Base-by-base conservation (phyloP, 495 filamentous ascomycete species). In the Penicillium mononematosum region DNA sequence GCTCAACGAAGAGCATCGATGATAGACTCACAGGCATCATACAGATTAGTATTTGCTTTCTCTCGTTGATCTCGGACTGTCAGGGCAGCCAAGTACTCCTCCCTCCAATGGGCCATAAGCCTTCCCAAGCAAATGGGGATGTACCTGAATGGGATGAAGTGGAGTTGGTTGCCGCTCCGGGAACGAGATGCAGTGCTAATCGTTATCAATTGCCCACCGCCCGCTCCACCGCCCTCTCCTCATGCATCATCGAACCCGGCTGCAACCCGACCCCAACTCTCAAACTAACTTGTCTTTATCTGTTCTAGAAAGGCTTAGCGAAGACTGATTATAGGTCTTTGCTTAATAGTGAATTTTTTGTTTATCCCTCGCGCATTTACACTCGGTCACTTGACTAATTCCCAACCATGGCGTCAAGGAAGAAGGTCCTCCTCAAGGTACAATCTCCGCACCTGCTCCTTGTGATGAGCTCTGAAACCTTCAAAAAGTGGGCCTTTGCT, bases 401-500 rank as follows among this genome's bases (percentile, higher is more conserved):
- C 63, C 56, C 58, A 66, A 53, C 68, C 65, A 96, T 96, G 92
- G 82, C 92, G 70, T 91, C 91, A 65, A 85, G 90, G 74, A 98
- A 96, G 88, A 97, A 96, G 85, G 91, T 96, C 61, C 80, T 98
- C 51, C 78, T 98, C 63, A 98, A 98, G 88, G 93, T 96, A 79
- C 52, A 70, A 47, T 58, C 46, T 64, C 65, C 64, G 72, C 61
- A 70, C 47, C 62, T 60, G 58, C 55, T 60, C 66, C 64, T 44
- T 56, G 43, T 51, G 20, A 53, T 46, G 32, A 17, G 29, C 47
- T 39, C 45, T 32, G 50, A 39, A 52, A 36, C 47, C 10, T 29
- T 10, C 2, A 32, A 20, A 12, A 31, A 7, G 4, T 3, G 17
- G 29, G 3, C 19, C 32, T 43, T 41, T 38, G 42, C 64, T 66